Percentiles rank a stretch among this genome's conserved stretches.
These are phyloP conservation scores for Glebionis coronaria DNA, from an alignment of 129 eudicot species.

Conservation along the genomic window DNA sequence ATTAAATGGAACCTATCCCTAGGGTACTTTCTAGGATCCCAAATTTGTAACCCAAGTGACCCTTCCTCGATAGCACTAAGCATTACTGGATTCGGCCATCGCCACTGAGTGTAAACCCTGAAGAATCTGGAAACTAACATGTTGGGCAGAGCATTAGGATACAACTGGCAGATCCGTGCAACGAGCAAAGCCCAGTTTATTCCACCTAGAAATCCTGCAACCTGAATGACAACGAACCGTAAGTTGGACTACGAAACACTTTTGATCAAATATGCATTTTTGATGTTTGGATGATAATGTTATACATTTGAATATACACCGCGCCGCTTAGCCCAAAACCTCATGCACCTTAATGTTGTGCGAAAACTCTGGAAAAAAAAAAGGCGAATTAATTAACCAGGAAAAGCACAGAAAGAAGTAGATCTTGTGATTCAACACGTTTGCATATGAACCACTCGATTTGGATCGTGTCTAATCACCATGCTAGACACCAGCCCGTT, in stretches of 20 bases:
- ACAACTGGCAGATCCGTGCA: constrained; percentile 73
- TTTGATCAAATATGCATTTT: not conserved
- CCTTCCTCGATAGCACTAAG: constrained; percentile 65
- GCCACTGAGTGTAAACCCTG: constrained; percentile 70
- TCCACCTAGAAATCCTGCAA: constrained; percentile 69
- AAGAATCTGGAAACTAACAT: constrained; percentile 69
- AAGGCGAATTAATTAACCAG: too few relatives aligned
- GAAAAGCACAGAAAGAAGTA: not conserved
- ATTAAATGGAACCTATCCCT: constrained; percentile 59
- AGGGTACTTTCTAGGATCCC: constrained; percentile 65
- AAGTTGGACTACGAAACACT: not conserved
- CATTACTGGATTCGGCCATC: constrained; percentile 81
- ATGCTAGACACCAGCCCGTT: not conserved
- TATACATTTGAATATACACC: constrained; percentile 95
- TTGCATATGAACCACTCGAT: too few relatives aligned
- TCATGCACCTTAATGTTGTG: constrained; percentile 89
- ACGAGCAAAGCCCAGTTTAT: constrained; percentile 82
- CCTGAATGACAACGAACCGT: constrained; percentile 28
- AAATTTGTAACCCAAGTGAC: constrained; percentile 58
- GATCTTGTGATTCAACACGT: not conserved
- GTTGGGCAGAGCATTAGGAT: constrained; percentile 69
- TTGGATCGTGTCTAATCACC: too few relatives aligned
- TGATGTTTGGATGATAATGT: not conserved
- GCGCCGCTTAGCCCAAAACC: constrained; percentile 95
- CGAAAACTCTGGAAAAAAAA: constrained; percentile 79